Evolutionary conservation across 2,329 filamentous ascomycete genomes (phyloP).

Genomic region (Aspergillus intermedius): DNA sequence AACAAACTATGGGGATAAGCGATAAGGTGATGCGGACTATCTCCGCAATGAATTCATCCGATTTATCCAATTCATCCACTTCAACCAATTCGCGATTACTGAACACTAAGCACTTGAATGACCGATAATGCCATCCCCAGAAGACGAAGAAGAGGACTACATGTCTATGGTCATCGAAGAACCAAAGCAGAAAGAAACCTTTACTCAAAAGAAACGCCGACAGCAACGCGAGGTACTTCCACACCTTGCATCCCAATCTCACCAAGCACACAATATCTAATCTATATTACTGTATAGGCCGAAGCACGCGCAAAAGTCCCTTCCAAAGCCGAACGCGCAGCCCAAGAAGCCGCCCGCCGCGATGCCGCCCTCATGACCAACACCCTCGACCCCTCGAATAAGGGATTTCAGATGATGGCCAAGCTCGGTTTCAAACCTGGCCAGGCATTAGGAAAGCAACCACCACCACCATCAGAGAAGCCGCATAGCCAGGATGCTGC

Average conservation of each 20-base stretch:
- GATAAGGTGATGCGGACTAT: neutral
- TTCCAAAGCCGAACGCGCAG: conserved; percentile 79
- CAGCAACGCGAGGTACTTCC: conserved; percentile 44
- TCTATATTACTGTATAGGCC: conserved; percentile 40
- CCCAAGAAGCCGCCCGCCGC: conserved; percentile 63
- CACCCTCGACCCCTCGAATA: conserved; percentile 66
- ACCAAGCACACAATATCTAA: conserved; percentile 1
- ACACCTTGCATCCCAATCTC: neutral
- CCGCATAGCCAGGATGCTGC: conserved; percentile 8
- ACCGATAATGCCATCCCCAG: conserved; percentile 17
- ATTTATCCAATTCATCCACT: neutral
- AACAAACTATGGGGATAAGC: too few species aligned
- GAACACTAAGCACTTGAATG: neutral
- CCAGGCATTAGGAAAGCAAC: conserved; percentile 62
- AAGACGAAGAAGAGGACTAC: conserved; percentile 85
- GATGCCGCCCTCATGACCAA: conserved; percentile 72
- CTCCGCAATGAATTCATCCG: neutral
- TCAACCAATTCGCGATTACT: conserved; percentile 7
- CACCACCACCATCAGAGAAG: conserved; percentile 17
- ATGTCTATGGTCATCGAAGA: conserved; percentile 92
- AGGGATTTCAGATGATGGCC: conserved; percentile 93
- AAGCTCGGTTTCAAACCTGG: conserved; percentile 85
- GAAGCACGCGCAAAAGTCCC: conserved; percentile 58
- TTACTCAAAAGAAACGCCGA: conserved; percentile 53
- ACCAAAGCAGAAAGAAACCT: conserved; percentile 54